Evolutionary conservation across 805 yeast species (phyloP), one percentile per base, ranked within the genome.

Genomic region (Candida ponderosae): DNA sequence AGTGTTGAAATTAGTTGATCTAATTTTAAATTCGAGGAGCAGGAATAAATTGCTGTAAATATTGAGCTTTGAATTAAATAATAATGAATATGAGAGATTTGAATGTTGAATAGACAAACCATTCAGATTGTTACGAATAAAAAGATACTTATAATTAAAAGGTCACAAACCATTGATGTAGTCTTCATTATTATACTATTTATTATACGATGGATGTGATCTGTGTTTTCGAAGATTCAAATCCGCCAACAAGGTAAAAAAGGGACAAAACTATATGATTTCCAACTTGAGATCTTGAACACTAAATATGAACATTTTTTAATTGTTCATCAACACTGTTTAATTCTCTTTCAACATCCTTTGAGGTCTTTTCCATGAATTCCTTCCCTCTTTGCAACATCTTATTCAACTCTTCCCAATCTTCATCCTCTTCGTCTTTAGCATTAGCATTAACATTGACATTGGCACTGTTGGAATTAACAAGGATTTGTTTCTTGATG

Each of bases 371-470:
- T 2, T 50, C 46, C 10, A 64, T 48, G 9, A 57, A 38, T 16
- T 34, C 33, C n/a, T 57, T 54, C 35, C 68, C 65, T 18, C 60
- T 48, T 27, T 53, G 44, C n/a, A 66, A 40, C 34, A 59, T 44
- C 3, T 43, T 35, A 17, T 57, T 60, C 19, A 65, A 39, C 6
- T 50, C 50, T 1, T 50, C 50, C 67, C 67, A 63, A 29, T 61
- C 56, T 11, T 30, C 29, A 18, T 9, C 34, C 10, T 34, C 32
- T 17, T 34, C 34, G 9, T 43, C 39, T 20, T 41, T 31, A 6
- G 42, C 34, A 9, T 39, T 18, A 4, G 23, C 35, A 4, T 15
- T 17, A 5, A 23, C 21, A 18, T 34, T 36, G 3, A 5, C 10
- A 15, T 43, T 24, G 6, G 38, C 29, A 5, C 34, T 24, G 2